These are phyloP conservation scores for Paradendryphiella salina DNA, from an alignment of 2,329 filamentous ascomycete species.

Conservation along the genomic window DNA sequence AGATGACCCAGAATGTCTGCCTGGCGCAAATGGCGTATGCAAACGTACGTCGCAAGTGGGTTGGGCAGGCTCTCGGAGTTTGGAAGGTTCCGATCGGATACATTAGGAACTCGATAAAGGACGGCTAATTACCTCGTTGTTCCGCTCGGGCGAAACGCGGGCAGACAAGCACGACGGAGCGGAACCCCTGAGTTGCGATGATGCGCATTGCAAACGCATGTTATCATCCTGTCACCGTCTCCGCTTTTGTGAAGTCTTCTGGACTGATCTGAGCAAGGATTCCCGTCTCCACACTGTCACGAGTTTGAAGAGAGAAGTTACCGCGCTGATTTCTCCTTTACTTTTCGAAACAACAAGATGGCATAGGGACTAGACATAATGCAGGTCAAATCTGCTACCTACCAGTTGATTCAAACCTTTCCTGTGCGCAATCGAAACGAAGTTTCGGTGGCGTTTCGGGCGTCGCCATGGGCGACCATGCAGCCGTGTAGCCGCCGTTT, in stretches of 20 bases:
- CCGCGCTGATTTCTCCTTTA: slow-evolving; percentile 22
- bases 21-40: slow-evolving; percentile 6
- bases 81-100: slow-evolving; percentile 11
- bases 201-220: slow-evolving; percentile 9
- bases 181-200: slow-evolving; percentile 14
- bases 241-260: slow-evolving; percentile 7
- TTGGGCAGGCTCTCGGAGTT: slow-evolving; percentile 8
- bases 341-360: slow-evolving; percentile 18
- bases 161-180: slow-evolving; percentile 9
- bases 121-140: slow-evolving; percentile 12
- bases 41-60: slow-evolving; percentile 7
- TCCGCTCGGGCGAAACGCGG: slow-evolving; percentile 32
- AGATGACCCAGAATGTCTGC: slow-evolving; percentile 15
- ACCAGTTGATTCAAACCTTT: background rate
- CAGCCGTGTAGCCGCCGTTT: background rate
- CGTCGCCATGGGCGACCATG: background rate
- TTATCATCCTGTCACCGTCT: slow-evolving; percentile 1
- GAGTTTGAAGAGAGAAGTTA: slow-evolving; percentile 13
- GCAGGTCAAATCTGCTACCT: background rate
- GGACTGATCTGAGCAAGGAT: slow-evolving; percentile 17
- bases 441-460: slow-evolving; percentile 3
- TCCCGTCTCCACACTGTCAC: slow-evolving; percentile 22
- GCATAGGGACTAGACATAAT: slow-evolving; percentile 9
- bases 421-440: background rate
- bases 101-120: slow-evolving; percentile 2